Percentiles rank a stretch among this genome's conserved stretches.
Evolutionary conservation across 164 flowering plant species (phyloP).

Genomic region (Annona squamosa): DNA sequence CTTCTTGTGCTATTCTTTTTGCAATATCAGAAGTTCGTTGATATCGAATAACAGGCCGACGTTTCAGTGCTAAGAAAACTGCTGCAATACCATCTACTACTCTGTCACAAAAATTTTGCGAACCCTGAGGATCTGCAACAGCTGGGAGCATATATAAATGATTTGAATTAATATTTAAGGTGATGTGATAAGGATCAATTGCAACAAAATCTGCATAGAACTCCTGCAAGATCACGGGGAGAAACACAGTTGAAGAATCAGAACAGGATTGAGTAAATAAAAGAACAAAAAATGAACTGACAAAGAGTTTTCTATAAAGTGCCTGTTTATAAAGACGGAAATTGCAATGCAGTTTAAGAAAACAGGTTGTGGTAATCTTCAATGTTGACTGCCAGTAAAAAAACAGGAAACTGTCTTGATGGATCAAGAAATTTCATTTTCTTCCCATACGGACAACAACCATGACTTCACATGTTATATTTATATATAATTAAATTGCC

Average conservation of each 20-base stretch:
- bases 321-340: not conserved
- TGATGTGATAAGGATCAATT: slow-evolving; percentile 78
- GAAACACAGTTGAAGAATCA: not conserved
- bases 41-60: slow-evolving; percentile 85
- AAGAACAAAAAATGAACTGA: not conserved
- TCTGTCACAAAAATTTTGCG: slow-evolving; percentile 73
- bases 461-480: too few species aligned
- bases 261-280: not conserved
- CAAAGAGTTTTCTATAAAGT: not conserved
- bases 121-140: slow-evolving; percentile 65
- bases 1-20: slow-evolving; percentile 85
- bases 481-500: too few species aligned
- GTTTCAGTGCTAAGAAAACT: slow-evolving; percentile 74
- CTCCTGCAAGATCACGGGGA: slow-evolving; percentile 53
- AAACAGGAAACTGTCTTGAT: too few species aligned
- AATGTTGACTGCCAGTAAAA: not conserved
- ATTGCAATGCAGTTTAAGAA: not conserved
- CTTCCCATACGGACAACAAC: too few species aligned
- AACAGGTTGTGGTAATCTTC: not conserved
- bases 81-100: slow-evolving; percentile 89
- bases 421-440: too few species aligned
- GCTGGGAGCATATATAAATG: slow-evolving; percentile 93
- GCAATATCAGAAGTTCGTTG: slow-evolving; percentile 90
- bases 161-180: slow-evolving; percentile 56
- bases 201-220: slow-evolving; percentile 91